Conservation (phyloP, 768 basidiomycete species). For the Auriscalpium vulgare region DNA sequence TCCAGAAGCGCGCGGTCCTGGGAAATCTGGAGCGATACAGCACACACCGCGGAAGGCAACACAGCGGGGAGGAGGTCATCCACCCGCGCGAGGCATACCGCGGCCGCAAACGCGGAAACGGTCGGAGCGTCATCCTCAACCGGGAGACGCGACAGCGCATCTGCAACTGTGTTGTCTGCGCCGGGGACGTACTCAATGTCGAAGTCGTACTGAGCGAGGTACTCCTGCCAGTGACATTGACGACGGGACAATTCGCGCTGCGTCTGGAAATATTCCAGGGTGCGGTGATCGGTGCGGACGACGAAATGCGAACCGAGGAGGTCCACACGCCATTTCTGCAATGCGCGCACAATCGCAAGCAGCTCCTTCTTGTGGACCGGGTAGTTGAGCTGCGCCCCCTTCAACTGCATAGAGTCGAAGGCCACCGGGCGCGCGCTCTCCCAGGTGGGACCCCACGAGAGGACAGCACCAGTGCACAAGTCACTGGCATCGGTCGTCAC, state of each 20-base stretch:
- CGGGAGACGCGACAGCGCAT: constrained; percentile 13
- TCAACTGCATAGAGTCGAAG: constrained; percentile 23
- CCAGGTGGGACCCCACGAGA: constrained; percentile 14
- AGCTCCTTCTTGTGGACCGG: constrained; percentile 33
- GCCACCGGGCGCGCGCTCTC: constrained; percentile 25
- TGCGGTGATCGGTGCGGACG: constrained; percentile 31
- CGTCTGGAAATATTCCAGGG: constrained; percentile 18
- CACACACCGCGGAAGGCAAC: constrained; percentile 3
- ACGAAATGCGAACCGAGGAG: constrained; percentile 18
- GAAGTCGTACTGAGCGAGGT: constrained; percentile 12
- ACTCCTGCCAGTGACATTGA: constrained; percentile 12
- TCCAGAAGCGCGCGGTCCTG: constrained; percentile 9
- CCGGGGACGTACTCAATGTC: constrained; percentile 12
- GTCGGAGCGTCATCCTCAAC: neutral
- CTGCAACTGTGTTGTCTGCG: constrained; percentile 10
- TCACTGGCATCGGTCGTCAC: constrained; percentile 28
- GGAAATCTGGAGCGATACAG: constrained; percentile 13
- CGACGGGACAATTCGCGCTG: constrained; percentile 1
- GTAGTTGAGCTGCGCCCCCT: constrained; percentile 28
- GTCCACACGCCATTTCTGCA: constrained; percentile 18
- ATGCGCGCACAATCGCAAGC: constrained; percentile 26
- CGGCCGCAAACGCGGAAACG: too few relatives aligned
- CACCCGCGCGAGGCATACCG: neutral
- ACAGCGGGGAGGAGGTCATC: neutral
- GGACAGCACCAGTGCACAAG: constrained; percentile 18